Evolutionary conservation across 257 asterid species (phyloP), one percentile per base, ranked within the genome.

Genomic region (Hygrophila difformis): DNA sequence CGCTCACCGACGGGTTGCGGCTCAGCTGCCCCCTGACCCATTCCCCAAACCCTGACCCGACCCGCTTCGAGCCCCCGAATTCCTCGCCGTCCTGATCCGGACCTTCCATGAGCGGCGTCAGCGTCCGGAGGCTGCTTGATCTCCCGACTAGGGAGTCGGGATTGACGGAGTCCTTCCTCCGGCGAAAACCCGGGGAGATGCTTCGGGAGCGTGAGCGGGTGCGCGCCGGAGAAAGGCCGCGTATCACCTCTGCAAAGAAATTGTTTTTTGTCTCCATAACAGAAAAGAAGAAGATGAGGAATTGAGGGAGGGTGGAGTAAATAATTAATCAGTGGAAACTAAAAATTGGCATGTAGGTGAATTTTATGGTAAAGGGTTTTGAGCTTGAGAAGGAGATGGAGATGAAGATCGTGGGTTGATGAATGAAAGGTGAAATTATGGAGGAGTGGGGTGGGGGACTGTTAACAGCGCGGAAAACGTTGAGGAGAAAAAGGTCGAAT

Each of bases 21-120:
- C 61, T 48, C 22, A 81, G 72, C 65, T 77, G 87, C 10, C 71
- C 87, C 10, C 62, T 57, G 29, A 81, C 63, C 93, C 93, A 81
- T 24, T 72, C 62, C 8, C 87, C 81, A 4, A 81, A 15, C 0
- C 75, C 71, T 47, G 84, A 68, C 53, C 80, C 82, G 50, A 61
- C 60, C 39, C 92, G 72, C 53, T 70, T 79, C 20, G 81, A 62
- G 11, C 39, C 79, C 14, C 70, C 81, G 3, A 57, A 26, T 35
- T 66, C 84, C n/a, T 59, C 79, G 0, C 67, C 78, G 3, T 78
- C 77, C 49, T 83, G 77, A 55, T 78, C 83, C 55, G 91, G 94
- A 5, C 94, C 94, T 57, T 82, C 94, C 68, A 82, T 72, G 57
- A 81, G 52, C 52, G 93, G 93, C 55, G 87, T 54, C 46, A 81